Evolutionary conservation across 2,329 filamentous ascomycete species (phyloP), one percentile per base, ranked within the genome.

Genomic region (Ophiostoma populinum): DNA sequence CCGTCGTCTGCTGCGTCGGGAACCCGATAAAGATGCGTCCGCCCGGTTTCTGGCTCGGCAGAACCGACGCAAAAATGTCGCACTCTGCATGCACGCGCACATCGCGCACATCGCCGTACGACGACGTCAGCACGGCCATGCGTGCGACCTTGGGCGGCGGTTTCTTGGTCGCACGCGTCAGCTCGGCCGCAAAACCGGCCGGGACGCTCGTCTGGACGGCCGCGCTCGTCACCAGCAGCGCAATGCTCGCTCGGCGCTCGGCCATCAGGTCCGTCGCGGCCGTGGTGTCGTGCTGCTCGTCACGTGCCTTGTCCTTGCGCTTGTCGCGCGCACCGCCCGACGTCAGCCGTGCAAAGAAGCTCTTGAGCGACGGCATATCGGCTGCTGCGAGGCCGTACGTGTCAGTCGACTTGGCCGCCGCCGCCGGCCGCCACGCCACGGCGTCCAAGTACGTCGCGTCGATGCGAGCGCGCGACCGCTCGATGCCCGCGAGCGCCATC

Each of bases 21-120:
- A 98, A 98, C 0, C 90, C 90, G 49, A 98, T 98, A 49, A 95
- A 98, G 36, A 98, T 80, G 35, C 82, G 76, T 6, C 90, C 90
- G 7, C 72, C 71, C 0, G 70, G 69, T 46, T 81, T 80, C 53
- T 85, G 92, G 38, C 71, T 83, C 3, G 90, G 90, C 5, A 95
- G 58, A 1, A 98, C 86, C 2, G 86, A 90, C 2, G 80, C 71
- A 53, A 98, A 94, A 7, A 98, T 75, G 49, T 93, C 82, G 69
- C 65, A 3, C 70, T n/a, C 2, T 32, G 38, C 4, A 37, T 28
- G n/a, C n/a, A n/a, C n/a, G n/a, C n/a, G n/a, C n/a, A n/a, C n/a
- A n/a, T n/a, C n/a, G n/a, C n/a, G n/a, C n/a, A 72, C 67, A 47
- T 90, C 83, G 46, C 92, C 82, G 50, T 87, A 92, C 0, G 87